Evolutionary conservation across 2,329 filamentous ascomycete genomes (phyloP).

Genomic region (Trichoderma atrobrunneum): DNA sequence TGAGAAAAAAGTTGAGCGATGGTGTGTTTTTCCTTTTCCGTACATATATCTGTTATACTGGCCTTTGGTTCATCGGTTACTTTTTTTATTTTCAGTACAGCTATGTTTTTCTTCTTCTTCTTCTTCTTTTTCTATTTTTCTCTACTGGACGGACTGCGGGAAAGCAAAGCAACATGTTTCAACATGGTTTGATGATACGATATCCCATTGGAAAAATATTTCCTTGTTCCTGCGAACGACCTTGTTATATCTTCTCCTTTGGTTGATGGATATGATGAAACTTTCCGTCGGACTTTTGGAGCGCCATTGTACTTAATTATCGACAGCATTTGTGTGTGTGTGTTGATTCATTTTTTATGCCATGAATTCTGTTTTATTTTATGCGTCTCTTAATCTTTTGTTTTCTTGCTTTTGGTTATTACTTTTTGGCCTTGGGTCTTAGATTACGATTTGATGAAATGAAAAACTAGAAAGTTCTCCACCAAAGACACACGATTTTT

Average conservation of each 20-base stretch:
- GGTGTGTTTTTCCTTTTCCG: conserved; percentile 1
- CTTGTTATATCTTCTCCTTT: neutral
- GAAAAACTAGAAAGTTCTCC: neutral
- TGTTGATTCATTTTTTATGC: neutral
- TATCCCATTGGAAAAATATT: conserved; percentile 4
- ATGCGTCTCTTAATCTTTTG: neutral
- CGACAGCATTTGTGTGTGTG: neutral
- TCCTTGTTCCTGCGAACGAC: neutral
- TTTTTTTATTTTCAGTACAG: conserved; percentile 15
- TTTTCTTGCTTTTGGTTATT: neutral
- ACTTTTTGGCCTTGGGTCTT: neutral
- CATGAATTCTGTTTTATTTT: neutral
- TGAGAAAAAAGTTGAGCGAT: conserved; percentile 14
- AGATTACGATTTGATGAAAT: neutral
- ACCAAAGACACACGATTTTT: neutral
- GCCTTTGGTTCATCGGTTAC: conserved; percentile 22
- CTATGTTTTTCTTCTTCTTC: conserved; percentile 15
- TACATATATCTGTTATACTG: conserved; percentile 11
- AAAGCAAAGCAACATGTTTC: conserved; percentile 13
- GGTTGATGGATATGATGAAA: conserved; percentile 12
- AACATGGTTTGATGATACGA: conserved; percentile 18
- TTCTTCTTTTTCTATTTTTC: neutral
- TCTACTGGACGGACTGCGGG: conserved; percentile 1
- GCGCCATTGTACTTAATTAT: neutral
- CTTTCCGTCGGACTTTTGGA: neutral